Conservation (phyloP, 1,139 yeast genomes). For the Komagataea norvegica region DNA sequence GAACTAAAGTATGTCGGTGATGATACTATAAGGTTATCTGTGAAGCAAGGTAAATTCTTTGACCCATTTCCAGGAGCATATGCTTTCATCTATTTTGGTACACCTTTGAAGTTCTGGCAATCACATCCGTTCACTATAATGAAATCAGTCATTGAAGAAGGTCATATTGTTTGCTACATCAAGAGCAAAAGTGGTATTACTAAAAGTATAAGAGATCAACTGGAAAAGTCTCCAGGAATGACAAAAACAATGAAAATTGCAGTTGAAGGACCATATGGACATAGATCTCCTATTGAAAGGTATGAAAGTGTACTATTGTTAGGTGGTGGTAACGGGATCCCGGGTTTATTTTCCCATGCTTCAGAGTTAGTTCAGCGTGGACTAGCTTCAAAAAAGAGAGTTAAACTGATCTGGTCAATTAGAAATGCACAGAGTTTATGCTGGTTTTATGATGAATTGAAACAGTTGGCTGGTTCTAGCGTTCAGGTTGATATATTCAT, state of each 20-base stretch:
- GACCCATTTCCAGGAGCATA: constrained; percentile 31
- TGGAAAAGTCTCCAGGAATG: no score
- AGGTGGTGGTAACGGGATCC: constrained; percentile 70
- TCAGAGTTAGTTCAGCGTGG: constrained; percentile 14
- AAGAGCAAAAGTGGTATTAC: constrained; percentile 47
- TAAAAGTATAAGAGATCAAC: constrained; percentile 16
- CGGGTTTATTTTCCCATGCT: constrained; percentile 41
- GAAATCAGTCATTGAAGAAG: constrained; percentile 28
- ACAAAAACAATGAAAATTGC: constrained; percentile 26
- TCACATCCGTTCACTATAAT: constrained; percentile 49
- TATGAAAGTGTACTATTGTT: constrained; percentile 49
- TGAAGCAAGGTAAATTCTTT: constrained; percentile 38
- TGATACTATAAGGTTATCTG: constrained; percentile 33
- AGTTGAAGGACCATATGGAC: constrained; percentile 59
- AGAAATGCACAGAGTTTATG: constrained; percentile 39
- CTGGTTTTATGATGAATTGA: constrained; percentile 52
- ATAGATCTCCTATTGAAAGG: constrained; percentile 44
- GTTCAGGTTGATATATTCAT: constrained; percentile 39
- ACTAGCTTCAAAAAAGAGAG: constrained; percentile 34
- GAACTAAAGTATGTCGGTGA: constrained; percentile 42
- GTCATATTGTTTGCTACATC: constrained; percentile 35
- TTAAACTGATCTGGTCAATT: constrained; percentile 49
- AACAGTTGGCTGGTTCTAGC: constrained; percentile 29
- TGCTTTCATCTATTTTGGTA: constrained; percentile 35
- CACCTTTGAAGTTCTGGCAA: constrained; percentile 47